Evolutionary conservation across 2,329 filamentous ascomycete genomes (phyloP).

Genomic region (Fusarium kyushuense): DNA sequence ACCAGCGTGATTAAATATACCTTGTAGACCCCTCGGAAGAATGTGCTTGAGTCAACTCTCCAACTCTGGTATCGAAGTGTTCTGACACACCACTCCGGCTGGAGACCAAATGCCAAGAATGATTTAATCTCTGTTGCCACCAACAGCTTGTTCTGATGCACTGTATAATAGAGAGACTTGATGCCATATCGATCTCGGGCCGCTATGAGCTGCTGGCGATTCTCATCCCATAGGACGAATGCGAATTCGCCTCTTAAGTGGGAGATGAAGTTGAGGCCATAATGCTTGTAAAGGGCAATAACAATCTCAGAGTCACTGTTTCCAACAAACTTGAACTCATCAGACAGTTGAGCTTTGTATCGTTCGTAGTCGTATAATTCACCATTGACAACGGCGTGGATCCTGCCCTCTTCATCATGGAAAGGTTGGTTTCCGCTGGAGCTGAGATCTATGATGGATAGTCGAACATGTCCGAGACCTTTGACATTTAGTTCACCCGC

Average conservation of each 20-base stretch:
- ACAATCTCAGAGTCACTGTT: conserved; percentile 15
- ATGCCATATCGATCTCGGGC: conserved; percentile 9
- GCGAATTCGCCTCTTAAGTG: conserved; percentile 4
- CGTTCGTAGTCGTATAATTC: conserved; percentile 5
- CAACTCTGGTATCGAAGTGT: conserved; percentile 2
- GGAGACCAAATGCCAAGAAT: conserved; percentile 3
- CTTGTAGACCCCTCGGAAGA: conserved; percentile 4
- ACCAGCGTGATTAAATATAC: no score
- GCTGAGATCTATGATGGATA: conserved; percentile 10
- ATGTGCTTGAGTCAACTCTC: conserved; percentile 3
- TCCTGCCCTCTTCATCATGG: not conserved
- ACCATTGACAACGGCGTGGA: conserved; percentile 5
- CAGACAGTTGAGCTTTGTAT: not conserved
- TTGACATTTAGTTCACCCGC: no score
- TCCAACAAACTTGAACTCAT: conserved; percentile 5
- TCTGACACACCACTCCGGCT: not conserved
- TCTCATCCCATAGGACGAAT: conserved; percentile 4
- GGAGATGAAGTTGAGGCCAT: conserved; percentile 3
- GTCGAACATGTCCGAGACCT: conserved; percentile 11
- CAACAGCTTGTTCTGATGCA: not conserved
- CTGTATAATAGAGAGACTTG: conserved; percentile 7
- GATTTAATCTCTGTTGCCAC: conserved; percentile 18
- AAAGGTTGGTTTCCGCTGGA: conserved; percentile 5
- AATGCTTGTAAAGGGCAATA: conserved; percentile 10
- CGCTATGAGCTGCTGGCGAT: conserved; percentile 1